A percentile compares a stretch with the other conserved stretches of the same genome.
Evolutionary conservation across 495 filamentous ascomycete genomes (phyloP).

Genomic region (Aspergillus leporis): DNA sequence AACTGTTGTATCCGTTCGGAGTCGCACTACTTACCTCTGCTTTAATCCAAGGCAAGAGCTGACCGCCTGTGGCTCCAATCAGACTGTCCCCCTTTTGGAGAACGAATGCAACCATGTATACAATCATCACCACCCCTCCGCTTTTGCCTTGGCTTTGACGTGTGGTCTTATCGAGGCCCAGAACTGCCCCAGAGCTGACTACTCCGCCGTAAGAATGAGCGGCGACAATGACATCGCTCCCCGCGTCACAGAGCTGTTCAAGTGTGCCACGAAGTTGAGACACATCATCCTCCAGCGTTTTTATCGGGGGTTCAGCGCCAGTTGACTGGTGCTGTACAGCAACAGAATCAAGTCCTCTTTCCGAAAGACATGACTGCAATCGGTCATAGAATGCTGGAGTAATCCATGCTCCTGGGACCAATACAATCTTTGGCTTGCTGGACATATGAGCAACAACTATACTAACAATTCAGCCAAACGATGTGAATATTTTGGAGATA

Average conservation of each 20-base stretch:
- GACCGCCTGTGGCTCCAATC: conserved; percentile 27
- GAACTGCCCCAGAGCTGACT: conserved; percentile 43
- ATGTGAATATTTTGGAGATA: no score
- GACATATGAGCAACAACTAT: conserved; percentile 7
- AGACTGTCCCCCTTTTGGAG: conserved; percentile 30
- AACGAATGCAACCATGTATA: conserved; percentile 43
- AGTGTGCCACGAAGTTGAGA: conserved; percentile 27
- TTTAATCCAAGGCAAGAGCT: conserved; percentile 29
- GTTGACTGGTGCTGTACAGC: conserved; percentile 45
- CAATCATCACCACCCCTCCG: conserved; percentile 41
- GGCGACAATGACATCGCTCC: conserved; percentile 48
- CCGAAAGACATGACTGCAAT: conserved; percentile 33
- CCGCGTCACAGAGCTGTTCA: conserved; percentile 29
- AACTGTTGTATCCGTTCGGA: background rate
- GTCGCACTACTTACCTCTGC: conserved; percentile 27
- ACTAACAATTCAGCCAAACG: no score
- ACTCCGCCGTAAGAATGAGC: conserved; percentile 54
- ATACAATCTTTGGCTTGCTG: conserved; percentile 44
- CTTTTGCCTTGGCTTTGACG: conserved; percentile 30
- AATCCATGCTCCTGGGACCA: conserved; percentile 52
- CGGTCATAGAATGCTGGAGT: conserved; percentile 33
- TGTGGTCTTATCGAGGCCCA: conserved; percentile 35
- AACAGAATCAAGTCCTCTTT: conserved; percentile 33
- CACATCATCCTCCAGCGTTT: conserved; percentile 38
- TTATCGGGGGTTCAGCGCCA: conserved; percentile 39